Evolutionary conservation across 441 rosid species (phyloP).

Genomic region (Aleurites moluccanus): DNA sequence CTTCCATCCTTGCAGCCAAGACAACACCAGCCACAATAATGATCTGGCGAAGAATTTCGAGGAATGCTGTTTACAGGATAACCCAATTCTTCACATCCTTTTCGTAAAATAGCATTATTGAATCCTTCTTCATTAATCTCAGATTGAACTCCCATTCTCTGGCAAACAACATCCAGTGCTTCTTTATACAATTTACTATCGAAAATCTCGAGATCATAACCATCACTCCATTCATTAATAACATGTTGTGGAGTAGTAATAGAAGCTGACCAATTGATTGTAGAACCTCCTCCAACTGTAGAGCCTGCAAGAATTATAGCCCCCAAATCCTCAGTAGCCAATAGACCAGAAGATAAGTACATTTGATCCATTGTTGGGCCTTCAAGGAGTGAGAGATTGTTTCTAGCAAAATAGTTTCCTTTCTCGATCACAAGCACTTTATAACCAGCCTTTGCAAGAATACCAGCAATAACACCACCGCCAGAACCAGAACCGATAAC

Average conservation of each 20-base stretch:
- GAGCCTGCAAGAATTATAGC: slow-evolving; percentile 67
- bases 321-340: slow-evolving; percentile 61
- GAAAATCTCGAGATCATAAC: slow-evolving; percentile 50
- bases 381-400: slow-evolving; percentile 64
- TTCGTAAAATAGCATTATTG: slow-evolving; percentile 63
- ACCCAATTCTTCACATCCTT: slow-evolving; percentile 71
- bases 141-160: slow-evolving; percentile 75
- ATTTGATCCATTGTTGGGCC: slow-evolving; percentile 75
- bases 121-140: slow-evolving; percentile 61
- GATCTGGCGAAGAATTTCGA: slow-evolving; percentile 60
- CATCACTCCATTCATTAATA: slow-evolving; percentile 58
- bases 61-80: slow-evolving; percentile 57
- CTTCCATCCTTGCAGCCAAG: slow-evolving; percentile 81
- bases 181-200: slow-evolving; percentile 55
- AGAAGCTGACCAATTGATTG: slow-evolving; percentile 86
- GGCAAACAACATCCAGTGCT: slow-evolving; percentile 67
- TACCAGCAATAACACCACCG: slow-evolving; percentile 75
- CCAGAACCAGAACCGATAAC: slow-evolving; percentile 86
- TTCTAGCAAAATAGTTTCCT: slow-evolving; percentile 69
- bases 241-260: slow-evolving; percentile 69
- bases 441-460: slow-evolving; percentile 70
- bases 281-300: slow-evolving; percentile 82
- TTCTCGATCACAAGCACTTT: slow-evolving; percentile 76
- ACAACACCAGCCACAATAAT: slow-evolving; percentile 81
- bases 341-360: slow-evolving; percentile 59